These are phyloP conservation scores for Xanthoparmelia taractica DNA, from an alignment of 495 filamentous ascomycete species.

Conservation along the genomic window DNA sequence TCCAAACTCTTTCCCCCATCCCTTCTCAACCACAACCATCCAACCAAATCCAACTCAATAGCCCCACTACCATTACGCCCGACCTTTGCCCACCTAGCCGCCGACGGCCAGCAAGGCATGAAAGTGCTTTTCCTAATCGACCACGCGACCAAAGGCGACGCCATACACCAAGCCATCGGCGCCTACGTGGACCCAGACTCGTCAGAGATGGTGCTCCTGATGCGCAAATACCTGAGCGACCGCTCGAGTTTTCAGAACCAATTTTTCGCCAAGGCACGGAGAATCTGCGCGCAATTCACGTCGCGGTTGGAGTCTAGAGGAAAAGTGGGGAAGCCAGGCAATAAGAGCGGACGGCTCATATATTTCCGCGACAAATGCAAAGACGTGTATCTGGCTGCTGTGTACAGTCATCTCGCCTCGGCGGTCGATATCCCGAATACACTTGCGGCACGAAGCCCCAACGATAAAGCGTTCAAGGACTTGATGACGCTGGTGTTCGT, in stretches of 20 bases:
- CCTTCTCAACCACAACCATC: neutral
- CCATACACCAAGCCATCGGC: neutral
- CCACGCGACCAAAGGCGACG: conserved; percentile 1
- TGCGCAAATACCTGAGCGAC: neutral
- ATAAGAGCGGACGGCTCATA: neutral
- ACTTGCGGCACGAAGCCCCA: neutral
- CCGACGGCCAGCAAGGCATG: neutral
- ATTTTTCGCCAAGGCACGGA: neutral
- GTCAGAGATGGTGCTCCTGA: neutral
- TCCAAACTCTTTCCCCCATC: neutral
- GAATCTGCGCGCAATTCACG: neutral
- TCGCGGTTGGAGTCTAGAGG: neutral
- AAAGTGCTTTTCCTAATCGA: neutral
- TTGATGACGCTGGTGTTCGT: neutral
- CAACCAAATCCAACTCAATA: neutral
- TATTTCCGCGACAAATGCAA: neutral
- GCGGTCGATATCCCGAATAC: neutral
- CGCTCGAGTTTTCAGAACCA: neutral
- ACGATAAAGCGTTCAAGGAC: neutral
- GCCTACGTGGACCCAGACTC: neutral
- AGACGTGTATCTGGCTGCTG: neutral
- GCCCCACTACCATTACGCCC: neutral
- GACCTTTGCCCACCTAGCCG: neutral
- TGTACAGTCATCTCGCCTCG: neutral
- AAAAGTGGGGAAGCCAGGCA: neutral